These are phyloP conservation scores for Gossypium ekmanianum DNA, from an alignment of 345 rosid species.

Conservation along the genomic window DNA sequence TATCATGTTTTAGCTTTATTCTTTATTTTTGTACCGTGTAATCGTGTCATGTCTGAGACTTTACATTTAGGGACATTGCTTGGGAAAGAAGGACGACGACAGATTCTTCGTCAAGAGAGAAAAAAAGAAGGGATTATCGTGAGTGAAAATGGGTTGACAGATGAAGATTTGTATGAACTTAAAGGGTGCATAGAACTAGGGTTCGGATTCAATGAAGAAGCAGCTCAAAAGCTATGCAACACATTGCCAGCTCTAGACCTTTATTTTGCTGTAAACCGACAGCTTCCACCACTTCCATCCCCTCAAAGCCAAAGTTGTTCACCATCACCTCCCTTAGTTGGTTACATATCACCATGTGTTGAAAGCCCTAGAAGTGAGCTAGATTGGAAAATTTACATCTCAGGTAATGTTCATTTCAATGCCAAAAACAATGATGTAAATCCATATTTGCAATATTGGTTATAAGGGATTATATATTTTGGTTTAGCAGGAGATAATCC, in stretches of 20 bases:
- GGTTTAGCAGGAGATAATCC: conserved; percentile 28
- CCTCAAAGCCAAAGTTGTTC: conserved; percentile 42
- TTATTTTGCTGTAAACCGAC: conserved; percentile 85
- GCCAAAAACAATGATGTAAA: neutral
- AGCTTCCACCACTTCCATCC: conserved; percentile 61
- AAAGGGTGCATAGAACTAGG: conserved; percentile 95
- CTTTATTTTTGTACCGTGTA: neutral
- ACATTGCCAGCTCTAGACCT: conserved; percentile 90
- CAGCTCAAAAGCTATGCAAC: conserved; percentile 59
- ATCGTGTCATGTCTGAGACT: neutral
- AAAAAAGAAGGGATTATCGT: conserved; percentile 23
- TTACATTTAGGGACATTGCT: conserved; percentile 35
- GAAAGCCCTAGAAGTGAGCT: conserved; percentile 56
- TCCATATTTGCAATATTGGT: no score
- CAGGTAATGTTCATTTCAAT: conserved; percentile 41
- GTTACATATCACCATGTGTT: conserved; percentile 51
- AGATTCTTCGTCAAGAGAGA: conserved; percentile 50
- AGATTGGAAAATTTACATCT: conserved; percentile 59
- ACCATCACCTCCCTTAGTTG: conserved; percentile 24
- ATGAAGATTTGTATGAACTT: conserved; percentile 75
- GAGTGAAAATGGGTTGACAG: conserved; percentile 47
- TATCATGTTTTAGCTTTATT: neutral
- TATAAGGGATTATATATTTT: neutral
- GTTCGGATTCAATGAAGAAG: conserved; percentile 85
- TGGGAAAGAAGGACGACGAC: conserved; percentile 86